Percentiles rank a stretch among this genome's conserved stretches.
phyloP scores from a whole-genome alignment of 225 moss, liverwort and hornwort genomes.

The Takakia lepidozioides region DNA sequence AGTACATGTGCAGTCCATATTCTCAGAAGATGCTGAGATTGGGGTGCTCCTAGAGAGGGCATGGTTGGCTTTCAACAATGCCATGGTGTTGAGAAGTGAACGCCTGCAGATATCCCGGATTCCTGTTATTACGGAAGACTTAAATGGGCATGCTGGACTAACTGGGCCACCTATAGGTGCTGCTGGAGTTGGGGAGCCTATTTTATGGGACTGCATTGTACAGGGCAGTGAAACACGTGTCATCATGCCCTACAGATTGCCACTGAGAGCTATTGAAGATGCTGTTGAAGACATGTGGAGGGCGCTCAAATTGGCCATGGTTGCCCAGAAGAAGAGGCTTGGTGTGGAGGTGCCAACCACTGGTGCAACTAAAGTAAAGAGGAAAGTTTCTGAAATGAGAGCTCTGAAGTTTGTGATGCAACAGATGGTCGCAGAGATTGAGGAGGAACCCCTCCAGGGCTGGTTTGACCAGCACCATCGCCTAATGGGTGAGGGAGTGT shows the following conservation, averaged over 20 bases:
- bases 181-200: constrained; percentile 15
- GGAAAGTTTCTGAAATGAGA: constrained; percentile 40
- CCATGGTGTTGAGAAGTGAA: constrained; percentile 63
- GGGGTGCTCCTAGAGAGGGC: constrained; percentile 66
- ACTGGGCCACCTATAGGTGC: constrained; percentile 10
- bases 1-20: constrained; percentile 61
- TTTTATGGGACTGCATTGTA: constrained; percentile 64
- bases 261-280: constrained; percentile 84
- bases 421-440: constrained; percentile 74
- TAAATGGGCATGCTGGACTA: constrained; percentile 11
- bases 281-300: constrained; percentile 92
- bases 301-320: constrained; percentile 80
- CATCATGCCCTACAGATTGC: constrained; percentile 75
- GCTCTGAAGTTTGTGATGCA: constrained; percentile 54
- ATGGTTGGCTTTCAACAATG: constrained; percentile 41
- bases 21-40: constrained; percentile 87
- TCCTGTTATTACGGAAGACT: constrained; percentile 48
- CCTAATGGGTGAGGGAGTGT: constrained; percentile 71
- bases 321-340: constrained; percentile 66
- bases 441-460: constrained; percentile 97
- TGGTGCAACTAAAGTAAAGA: constrained; percentile 26
- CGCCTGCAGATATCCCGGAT: constrained; percentile 77
- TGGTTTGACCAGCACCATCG: constrained; percentile 95
- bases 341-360: constrained; percentile 43
- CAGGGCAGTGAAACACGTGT: constrained; percentile 61